Conservation (phyloP, 352 stramenopile species). For the Saprolegnia parasitica region DNA sequence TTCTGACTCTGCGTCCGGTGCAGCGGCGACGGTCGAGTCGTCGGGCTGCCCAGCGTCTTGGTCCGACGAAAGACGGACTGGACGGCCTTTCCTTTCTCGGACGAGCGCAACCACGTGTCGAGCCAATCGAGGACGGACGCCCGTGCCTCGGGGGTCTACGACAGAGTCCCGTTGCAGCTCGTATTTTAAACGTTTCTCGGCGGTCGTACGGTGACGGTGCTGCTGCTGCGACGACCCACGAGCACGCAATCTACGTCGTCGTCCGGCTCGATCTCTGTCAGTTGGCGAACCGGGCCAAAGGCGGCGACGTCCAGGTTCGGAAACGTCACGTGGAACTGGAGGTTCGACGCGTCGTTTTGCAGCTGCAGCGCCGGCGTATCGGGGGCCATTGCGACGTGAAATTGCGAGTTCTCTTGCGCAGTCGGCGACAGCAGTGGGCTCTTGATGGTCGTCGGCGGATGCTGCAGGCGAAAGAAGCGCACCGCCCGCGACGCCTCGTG, state of each 20-base stretch:
- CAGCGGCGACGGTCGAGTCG: background rate
- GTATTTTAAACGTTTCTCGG: no score
- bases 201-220: no score
- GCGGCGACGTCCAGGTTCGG: conserved; percentile 32
- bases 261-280: no score
- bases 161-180: conserved; percentile 31
- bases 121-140: conserved; percentile 23
- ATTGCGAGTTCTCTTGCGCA: background rate
- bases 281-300: no score
- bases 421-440: background rate
- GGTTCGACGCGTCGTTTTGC: background rate
- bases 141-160: background rate
- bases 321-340: conserved; percentile 33
- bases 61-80: conserved; percentile 16
- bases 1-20: conserved; percentile 2
- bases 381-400: background rate
- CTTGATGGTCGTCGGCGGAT: background rate
- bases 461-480: background rate
- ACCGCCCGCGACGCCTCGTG: background rate
- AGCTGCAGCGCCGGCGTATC: background rate
- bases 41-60: conserved; percentile 12
- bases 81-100: background rate
- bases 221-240: no score
- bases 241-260: no score
- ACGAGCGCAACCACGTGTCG: conserved; percentile 16